phyloP scores from a whole-genome alignment of 1,284 basidiomycete species.

The Fomitiporia mediterranea region DNA sequence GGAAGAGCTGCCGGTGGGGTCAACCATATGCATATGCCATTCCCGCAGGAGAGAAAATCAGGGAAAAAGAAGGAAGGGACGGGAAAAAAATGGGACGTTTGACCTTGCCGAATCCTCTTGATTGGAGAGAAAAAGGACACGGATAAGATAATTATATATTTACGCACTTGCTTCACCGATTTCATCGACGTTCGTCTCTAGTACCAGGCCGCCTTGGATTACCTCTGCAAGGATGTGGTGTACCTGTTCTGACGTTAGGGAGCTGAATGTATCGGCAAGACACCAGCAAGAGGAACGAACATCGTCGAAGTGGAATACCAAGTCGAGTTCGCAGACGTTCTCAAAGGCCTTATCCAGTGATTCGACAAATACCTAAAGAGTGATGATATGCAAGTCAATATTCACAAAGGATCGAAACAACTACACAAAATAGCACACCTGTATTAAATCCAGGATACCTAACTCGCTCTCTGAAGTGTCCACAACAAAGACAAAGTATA shows the following conservation, averaged over 20 bases:
- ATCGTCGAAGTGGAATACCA: slow-evolving; percentile 99
- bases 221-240: slow-evolving; percentile 94
- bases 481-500: slow-evolving; percentile 98
- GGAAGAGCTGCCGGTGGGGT: not conserved
- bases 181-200: slow-evolving; percentile 97
- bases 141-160: slow-evolving; percentile 26
- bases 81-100: not conserved
- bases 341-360: slow-evolving; percentile 93
- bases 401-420: not conserved
- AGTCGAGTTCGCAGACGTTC: slow-evolving; percentile 97
- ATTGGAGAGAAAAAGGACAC: not conserved
- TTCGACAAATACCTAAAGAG: slow-evolving; percentile 86
- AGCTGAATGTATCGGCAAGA: not conserved
- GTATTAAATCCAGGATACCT: slow-evolving; percentile 94
- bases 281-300: slow-evolving; percentile 38
- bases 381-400: not conserved
- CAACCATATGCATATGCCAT: too few species aligned
- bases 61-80: not conserved
- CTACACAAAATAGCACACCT: slow-evolving; percentile 52
- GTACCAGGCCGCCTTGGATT: slow-evolving; percentile 93
- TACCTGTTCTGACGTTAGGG: slow-evolving; percentile 46
- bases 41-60: not conserved
- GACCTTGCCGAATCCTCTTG: too few species aligned
- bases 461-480: slow-evolving; percentile 91
- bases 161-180: slow-evolving; percentile 68